Conservation (phyloP, 1,139 yeast species). For the Pichia kudriavzevii region DNA sequence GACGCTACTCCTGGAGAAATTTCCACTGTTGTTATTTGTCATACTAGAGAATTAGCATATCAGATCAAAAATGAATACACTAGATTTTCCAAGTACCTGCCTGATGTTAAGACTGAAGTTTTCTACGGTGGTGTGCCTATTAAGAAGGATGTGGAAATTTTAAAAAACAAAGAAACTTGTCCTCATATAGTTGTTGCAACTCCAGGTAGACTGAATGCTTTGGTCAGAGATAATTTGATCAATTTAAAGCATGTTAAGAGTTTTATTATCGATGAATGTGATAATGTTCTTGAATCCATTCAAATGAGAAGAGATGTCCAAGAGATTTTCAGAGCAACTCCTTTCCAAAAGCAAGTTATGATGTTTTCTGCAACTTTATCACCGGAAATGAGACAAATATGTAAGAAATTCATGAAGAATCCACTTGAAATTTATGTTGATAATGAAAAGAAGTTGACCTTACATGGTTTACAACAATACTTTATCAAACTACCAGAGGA, state of each 20-base stretch:
- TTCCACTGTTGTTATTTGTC: conserved; percentile 89
- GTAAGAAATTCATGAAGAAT: conserved; percentile 96
- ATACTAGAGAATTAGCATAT: conserved; percentile 97
- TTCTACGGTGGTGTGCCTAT: conserved; percentile 95
- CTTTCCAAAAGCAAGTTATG: conserved; percentile 98
- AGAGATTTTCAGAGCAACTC: conserved; percentile 95
- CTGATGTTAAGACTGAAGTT: conserved; percentile 94
- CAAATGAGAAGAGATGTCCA: conserved; percentile 98
- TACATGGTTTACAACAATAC: conserved; percentile 97
- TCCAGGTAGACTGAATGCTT: conserved; percentile 94
- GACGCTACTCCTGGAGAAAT: conserved; percentile 98
- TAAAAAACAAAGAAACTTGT: conserved; percentile 88
- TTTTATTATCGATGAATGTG: conserved; percentile 97
- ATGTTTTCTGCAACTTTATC: conserved; percentile 97
- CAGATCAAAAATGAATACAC: conserved; percentile 97
- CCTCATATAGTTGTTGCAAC: conserved; percentile 98
- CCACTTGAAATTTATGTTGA: conserved; percentile 97
- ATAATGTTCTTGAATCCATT: conserved; percentile 84
- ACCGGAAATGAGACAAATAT: conserved; percentile 90
- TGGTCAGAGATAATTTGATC: conserved; percentile 83
- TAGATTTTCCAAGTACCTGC: conserved; percentile 97
- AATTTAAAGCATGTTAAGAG: conserved; percentile 87
- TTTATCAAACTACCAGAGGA: conserved; percentile 82
- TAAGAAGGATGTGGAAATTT: conserved; percentile 75
- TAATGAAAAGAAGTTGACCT: conserved; percentile 93